Percentiles rank a stretch among this genome's conserved stretches.
These are phyloP conservation scores for Dendrobium huoshanense DNA, from an alignment of 106 monocot species.

Conservation along the genomic window DNA sequence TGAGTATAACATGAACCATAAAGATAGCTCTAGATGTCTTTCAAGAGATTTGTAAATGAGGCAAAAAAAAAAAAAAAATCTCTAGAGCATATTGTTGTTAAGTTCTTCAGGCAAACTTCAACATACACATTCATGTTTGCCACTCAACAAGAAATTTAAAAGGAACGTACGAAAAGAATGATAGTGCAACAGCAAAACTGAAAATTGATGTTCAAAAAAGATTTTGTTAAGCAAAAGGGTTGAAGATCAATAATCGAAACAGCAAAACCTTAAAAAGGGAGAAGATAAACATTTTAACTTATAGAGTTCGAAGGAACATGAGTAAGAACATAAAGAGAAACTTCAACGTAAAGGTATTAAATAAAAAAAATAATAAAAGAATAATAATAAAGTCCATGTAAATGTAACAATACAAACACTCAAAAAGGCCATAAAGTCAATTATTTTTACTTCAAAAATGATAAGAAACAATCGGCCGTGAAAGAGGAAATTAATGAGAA, in stretches of 20 bases:
- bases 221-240: background rate
- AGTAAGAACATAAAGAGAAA: background rate
- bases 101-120: background rate
- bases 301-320: background rate
- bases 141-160: background rate
- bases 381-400: background rate
- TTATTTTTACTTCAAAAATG: too few species aligned
- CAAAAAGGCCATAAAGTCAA: background rate
- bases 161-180: background rate
- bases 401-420: background rate
- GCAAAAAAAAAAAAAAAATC: background rate
- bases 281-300: background rate
- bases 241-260: background rate
- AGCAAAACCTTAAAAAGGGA: background rate
- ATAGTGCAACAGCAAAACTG: background rate
- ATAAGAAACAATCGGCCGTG: too few species aligned
- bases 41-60: background rate
- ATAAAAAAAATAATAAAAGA: background rate
- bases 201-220: background rate
- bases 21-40: background rate
- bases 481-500: too few species aligned
- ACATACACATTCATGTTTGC: background rate
- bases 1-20: background rate
- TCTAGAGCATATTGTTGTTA: background rate
- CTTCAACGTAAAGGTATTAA: background rate